These are phyloP conservation scores for Chaetomium olivaceum DNA, from an alignment of 2,329 filamentous ascomycete species.

Conservation along the genomic window DNA sequence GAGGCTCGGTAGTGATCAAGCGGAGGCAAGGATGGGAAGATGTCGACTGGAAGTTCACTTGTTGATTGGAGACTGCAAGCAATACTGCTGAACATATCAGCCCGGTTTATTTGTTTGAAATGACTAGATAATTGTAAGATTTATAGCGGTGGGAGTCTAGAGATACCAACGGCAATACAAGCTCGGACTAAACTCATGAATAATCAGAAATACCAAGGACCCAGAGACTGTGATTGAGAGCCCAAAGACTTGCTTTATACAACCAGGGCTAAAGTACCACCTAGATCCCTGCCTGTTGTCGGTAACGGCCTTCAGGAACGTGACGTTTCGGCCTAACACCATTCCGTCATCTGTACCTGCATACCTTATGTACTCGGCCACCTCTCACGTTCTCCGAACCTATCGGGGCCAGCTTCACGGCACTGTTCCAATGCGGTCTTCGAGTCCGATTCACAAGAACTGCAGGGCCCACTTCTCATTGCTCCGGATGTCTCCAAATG, in stretches of 20 bases:
- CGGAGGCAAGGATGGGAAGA: not conserved
- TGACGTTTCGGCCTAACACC: not conserved
- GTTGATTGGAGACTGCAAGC: not conserved
- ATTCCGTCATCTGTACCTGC: not conserved
- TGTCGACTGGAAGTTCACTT: not conserved
- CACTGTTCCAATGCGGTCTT: not conserved
- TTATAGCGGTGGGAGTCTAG: too few species aligned
- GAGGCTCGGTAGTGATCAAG: not conserved
- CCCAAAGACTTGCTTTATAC: not conserved
- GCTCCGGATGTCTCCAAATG: constrained; percentile 33
- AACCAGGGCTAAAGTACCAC: too few species aligned
- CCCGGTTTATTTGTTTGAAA: not conserved
- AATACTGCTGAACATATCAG: not conserved
- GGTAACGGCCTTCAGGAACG: not conserved
- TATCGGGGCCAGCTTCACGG: not conserved
- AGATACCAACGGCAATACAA: too few species aligned
- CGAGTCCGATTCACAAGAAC: constrained; percentile 10
- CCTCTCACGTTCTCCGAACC: not conserved
- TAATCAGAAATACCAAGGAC: not conserved
- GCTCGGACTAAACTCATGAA: too few species aligned
- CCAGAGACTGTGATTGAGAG: not conserved
- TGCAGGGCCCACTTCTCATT: not conserved
- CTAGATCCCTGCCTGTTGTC: not conserved
- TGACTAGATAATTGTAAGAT: not conserved
- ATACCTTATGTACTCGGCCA: not conserved